Conservation (phyloP, 1,284 basidiomycete species). For the Malassezia nana region DNA sequence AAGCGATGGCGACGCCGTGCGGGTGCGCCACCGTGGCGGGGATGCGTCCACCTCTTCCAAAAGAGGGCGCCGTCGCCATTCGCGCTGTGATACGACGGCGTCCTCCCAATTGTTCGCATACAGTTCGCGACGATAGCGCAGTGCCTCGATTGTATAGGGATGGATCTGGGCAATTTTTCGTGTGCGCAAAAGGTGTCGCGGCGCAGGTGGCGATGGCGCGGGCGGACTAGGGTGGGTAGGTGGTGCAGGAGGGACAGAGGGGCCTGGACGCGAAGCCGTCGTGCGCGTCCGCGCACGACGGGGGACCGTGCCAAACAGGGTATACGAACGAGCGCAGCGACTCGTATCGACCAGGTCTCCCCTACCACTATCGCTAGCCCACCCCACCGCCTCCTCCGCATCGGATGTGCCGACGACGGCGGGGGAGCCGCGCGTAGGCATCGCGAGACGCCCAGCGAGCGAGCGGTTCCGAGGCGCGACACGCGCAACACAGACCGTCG, state of each 20-base stretch:
- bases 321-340: not conserved
- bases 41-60: not conserved
- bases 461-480: not conserved
- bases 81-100: constrained; percentile 46
- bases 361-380: constrained; percentile 3
- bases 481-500: not conserved
- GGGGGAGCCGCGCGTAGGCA: not conserved
- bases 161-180: constrained; percentile 48
- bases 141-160: constrained; percentile 48
- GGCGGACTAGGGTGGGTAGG: too few species aligned
- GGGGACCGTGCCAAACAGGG: not conserved
- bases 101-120: constrained; percentile 50
- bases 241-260: not conserved
- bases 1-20: not conserved
- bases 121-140: constrained; percentile 43
- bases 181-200: constrained; percentile 32
- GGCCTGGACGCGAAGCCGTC: not conserved
- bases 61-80: constrained; percentile 21
- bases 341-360: not conserved
- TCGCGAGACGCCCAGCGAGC: not conserved
- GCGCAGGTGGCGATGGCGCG: constrained; percentile 19
- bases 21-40: not conserved
- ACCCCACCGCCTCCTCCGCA: constrained; percentile 14
- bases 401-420: constrained; percentile 13
- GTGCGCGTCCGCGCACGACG: not conserved